Evolutionary conservation across 129 eudicot species (phyloP).

Genomic region (Gnaphalium uliginosum): DNA sequence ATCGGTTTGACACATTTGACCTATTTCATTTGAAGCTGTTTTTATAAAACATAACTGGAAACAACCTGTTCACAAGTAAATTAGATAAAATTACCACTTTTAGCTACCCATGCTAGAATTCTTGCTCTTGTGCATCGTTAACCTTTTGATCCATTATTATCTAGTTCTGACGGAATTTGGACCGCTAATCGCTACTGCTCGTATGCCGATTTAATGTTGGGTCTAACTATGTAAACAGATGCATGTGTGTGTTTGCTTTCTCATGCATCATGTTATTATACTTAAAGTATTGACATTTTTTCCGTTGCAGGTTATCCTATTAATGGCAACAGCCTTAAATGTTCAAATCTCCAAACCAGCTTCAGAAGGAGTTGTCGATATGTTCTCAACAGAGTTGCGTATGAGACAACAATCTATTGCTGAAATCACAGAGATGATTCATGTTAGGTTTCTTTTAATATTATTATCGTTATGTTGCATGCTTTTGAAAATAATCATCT

Average conservation of each 20-base stretch:
- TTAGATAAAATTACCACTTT: background rate
- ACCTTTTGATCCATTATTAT: background rate
- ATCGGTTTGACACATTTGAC: background rate
- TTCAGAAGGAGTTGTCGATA: slow-evolving; percentile 47
- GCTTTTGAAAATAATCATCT: background rate
- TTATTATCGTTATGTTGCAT: background rate
- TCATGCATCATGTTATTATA: slow-evolving; percentile 8
- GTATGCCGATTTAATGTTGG: too few species aligned
- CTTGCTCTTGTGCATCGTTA: too few species aligned
- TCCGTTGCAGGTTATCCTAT: slow-evolving; percentile 62
- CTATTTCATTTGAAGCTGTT: background rate
- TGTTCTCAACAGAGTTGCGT: slow-evolving; percentile 64
- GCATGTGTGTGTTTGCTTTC: background rate
- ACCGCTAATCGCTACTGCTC: background rate
- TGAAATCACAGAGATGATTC: slow-evolving; percentile 98
- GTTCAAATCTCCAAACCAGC: slow-evolving; percentile 43
- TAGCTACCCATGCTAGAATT: background rate
- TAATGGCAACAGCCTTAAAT: slow-evolving; percentile 91
- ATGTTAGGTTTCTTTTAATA: slow-evolving; percentile 54
- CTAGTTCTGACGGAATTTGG: background rate
- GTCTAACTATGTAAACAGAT: too few species aligned
- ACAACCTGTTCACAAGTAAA: background rate
- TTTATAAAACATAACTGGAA: background rate
- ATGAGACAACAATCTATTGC: slow-evolving; percentile 79
- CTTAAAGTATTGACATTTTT: slow-evolving; percentile 1